A percentile compares a stretch with the other conserved stretches of the same genome.
These are phyloP conservation scores for Myriosclerotinia curreyana DNA, from an alignment of 2,329 filamentous ascomycete genomes.

Conservation along the genomic window DNA sequence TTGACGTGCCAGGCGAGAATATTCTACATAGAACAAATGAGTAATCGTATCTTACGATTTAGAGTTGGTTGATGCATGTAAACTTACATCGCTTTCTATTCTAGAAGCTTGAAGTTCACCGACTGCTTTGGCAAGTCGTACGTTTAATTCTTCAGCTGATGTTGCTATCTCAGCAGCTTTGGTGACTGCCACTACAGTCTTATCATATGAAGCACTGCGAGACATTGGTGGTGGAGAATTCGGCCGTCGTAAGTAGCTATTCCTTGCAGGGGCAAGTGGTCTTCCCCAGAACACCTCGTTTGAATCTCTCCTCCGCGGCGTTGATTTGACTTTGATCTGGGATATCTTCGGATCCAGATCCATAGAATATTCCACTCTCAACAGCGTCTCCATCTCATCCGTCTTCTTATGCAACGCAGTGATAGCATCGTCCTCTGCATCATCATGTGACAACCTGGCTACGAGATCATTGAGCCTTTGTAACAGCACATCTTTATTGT, in stretches of 20 bases:
- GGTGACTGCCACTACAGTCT: constrained; percentile 25
- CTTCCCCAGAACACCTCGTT: constrained; percentile 33
- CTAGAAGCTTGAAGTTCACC: constrained; percentile 52
- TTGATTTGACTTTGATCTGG: constrained; percentile 7
- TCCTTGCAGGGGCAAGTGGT: constrained; percentile 29
- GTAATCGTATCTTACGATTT: neutral
- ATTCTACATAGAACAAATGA: constrained; percentile 44
- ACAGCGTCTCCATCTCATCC: constrained; percentile 41
- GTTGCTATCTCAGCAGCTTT: constrained; percentile 42
- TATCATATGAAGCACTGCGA: neutral
- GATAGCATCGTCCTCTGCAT: constrained; percentile 35
- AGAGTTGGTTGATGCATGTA: neutral
- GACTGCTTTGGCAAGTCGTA: constrained; percentile 50
- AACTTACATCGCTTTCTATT: constrained; percentile 57
- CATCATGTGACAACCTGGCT: constrained; percentile 35
- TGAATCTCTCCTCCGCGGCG: constrained; percentile 22
- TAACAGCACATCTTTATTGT: constrained; percentile 39
- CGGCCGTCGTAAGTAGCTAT: constrained; percentile 25
- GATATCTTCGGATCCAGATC: constrained; percentile 14
- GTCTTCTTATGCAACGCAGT: constrained; percentile 40
- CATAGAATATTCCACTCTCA: constrained; percentile 27
- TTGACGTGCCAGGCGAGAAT: constrained; percentile 60
- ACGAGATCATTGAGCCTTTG: constrained; percentile 41
- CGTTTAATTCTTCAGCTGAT: constrained; percentile 48
- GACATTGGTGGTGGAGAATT: neutral